phyloP scores from a whole-genome alignment of 1,284 basidiomycete genomes.

The Inonotus hispidus region DNA sequence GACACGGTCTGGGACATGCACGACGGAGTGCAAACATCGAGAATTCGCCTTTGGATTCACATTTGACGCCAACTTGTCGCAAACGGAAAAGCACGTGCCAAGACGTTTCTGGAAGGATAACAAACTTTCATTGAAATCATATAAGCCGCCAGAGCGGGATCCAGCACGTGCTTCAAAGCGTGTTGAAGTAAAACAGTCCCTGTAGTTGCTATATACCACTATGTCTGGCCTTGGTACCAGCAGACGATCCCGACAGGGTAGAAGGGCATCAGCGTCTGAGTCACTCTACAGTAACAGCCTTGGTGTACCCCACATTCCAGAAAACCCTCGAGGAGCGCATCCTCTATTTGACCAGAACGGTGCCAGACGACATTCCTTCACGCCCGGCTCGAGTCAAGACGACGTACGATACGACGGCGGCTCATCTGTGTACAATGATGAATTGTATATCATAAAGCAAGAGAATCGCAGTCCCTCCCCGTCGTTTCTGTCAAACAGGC shows the following conservation, averaged over 20 bases:
- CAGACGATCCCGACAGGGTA: conserved; percentile 8
- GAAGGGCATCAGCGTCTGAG: conserved; percentile 11
- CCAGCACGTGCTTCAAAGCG: neutral
- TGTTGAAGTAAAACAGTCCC: neutral
- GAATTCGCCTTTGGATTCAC: neutral
- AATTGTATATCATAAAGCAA: conserved; percentile 6
- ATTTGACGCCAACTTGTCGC: neutral
- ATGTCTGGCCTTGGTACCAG: neutral
- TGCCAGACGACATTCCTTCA: conserved; percentile 5
- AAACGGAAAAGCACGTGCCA: neutral
- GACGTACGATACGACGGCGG: conserved; percentile 5
- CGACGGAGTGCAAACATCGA: conserved; percentile 6
- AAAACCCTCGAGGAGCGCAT: neutral
- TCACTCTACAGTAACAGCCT: neutral
- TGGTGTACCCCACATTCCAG: neutral
- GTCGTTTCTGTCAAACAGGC: neutral
- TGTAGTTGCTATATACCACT: neutral
- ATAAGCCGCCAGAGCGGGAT: too few species aligned
- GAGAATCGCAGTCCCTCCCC: conserved; percentile 16
- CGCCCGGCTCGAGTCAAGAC: neutral
- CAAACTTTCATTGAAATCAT: too few species aligned
- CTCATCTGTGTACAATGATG: conserved; percentile 5
- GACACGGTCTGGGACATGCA: neutral
- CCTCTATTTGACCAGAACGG: neutral
- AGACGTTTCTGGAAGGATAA: neutral